A percentile compares a stretch with the other conserved stretches of the same genome.
Evolutionary conservation across 2,329 filamentous ascomycete genomes (phyloP).

Genomic region (Epichloe aotearoae): DNA sequence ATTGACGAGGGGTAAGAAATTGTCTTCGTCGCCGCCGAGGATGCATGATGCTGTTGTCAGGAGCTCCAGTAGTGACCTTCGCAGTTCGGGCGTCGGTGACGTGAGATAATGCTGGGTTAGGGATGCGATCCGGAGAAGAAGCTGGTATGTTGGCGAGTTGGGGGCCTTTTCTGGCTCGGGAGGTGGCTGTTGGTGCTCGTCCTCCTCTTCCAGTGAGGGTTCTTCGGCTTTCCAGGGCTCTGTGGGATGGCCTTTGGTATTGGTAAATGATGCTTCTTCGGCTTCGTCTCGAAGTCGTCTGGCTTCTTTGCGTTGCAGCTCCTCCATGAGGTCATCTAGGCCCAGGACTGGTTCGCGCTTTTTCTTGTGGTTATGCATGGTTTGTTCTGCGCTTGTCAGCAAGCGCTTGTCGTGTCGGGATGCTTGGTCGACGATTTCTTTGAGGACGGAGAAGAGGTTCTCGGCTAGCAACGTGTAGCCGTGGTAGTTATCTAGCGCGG

Average conservation of each 20-base stretch:
- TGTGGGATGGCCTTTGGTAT: conserved; percentile 17
- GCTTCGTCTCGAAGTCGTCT: conserved; percentile 21
- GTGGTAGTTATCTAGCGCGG: conserved; percentile 86
- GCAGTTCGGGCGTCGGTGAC: conserved; percentile 65
- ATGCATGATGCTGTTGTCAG: conserved; percentile 59
- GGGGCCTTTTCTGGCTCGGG: conserved; percentile 39
- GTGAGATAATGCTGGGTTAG: conserved; percentile 87
- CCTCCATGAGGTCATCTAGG: conserved; percentile 34
- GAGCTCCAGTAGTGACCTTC: conserved; percentile 65
- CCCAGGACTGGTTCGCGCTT: conserved; percentile 17
- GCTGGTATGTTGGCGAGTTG: conserved; percentile 66
- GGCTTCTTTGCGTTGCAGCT: conserved; percentile 46
- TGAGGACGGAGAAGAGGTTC: conserved; percentile 68
- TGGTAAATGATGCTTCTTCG: conserved; percentile 15
- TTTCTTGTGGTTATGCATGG: conserved; percentile 30
- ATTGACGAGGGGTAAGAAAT: conserved; percentile 80
- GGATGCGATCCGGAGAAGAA: conserved; percentile 68
- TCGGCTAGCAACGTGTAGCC: conserved; percentile 82
- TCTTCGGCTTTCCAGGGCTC: conserved; percentile 26
- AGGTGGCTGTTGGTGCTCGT: conserved; percentile 22
- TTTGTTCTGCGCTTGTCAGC: conserved; percentile 25
- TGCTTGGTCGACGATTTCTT: conserved; percentile 72
- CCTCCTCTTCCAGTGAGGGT: conserved; percentile 16
- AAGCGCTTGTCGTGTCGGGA: conserved; percentile 43
- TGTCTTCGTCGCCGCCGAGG: conserved; percentile 63